Base-by-base conservation (phyloP, 768 basidiomycete genomes). In the Tricholoma furcatifolium region DNA sequence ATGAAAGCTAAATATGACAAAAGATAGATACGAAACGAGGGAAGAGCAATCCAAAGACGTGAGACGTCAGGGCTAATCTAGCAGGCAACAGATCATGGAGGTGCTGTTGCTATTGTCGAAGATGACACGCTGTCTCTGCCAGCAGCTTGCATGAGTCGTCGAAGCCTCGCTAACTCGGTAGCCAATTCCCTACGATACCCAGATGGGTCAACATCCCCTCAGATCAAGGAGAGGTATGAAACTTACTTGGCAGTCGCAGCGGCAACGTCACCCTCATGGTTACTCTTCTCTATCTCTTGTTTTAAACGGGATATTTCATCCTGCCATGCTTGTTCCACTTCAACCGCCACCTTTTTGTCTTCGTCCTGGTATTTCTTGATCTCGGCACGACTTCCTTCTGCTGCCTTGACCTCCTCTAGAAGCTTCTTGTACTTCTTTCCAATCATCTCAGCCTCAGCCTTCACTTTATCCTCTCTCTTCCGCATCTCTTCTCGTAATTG, bases 401-500 rank as follows among this genome's bases (percentile, higher is more conserved):
- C 74, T 21, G 67, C 70, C 70, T 82, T 75, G 53, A 86, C 73
- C 65, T 89, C 82, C 61, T 87, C 81, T 12, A 85, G 67, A 31
- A 91, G 68, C 57, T 75, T 72, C 48, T 72, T 69, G 61, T 93
- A 92, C 74, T 90, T 90, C 65, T 80, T 80, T 42, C 83, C 84
- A 46, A 85, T 62, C 20, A 74, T 75, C 63, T 91, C 87, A 10
- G 80, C 83, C 66, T 93, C 91, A 38, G 68, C 72, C 57, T 78
- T 79, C 64, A 83, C 76, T 63, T 78, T 80, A 50, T 88, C 85
- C 65, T 94, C 91, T 48, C 86, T 74, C 65, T 80, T 83, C 48
- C 71, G 72, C 82, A 93, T 87, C 63, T 93, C 91, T 44, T 85
- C 82, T 43, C 80, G 74, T 12, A 95, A 73, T 46, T 76, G 75